These are phyloP conservation scores for Colletotrichum musae DNA, from an alignment of 2,329 filamentous ascomycete genomes.

Conservation along the genomic window DNA sequence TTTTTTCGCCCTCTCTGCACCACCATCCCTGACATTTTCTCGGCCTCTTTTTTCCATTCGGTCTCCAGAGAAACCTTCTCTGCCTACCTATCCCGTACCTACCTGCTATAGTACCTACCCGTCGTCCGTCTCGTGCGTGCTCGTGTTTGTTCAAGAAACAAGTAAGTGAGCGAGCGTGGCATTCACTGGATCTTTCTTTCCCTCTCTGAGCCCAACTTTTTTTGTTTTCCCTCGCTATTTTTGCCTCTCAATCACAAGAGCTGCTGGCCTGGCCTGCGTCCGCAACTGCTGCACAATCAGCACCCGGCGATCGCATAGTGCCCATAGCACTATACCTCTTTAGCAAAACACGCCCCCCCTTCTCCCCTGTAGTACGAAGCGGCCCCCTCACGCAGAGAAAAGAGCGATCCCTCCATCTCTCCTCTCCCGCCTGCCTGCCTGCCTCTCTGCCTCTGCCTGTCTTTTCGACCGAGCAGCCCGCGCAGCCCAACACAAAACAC, in stretches of 20 bases:
- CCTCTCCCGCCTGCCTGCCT: constrained; percentile 5
- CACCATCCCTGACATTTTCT: constrained; percentile 37
- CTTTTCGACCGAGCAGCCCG: constrained; percentile 42
- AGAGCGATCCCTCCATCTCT: constrained; percentile 40
- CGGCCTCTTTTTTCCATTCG: constrained; percentile 13
- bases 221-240: constrained; percentile 1
- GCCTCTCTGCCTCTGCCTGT: constrained; percentile 19
- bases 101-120: neutral
- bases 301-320: constrained; percentile 40
- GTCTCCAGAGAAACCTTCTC: constrained; percentile 11
- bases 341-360: constrained; percentile 17
- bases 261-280: constrained; percentile 1
- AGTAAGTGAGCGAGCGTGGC: too few relatives aligned
- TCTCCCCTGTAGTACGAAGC: constrained; percentile 39
- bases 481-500: constrained; percentile 44
- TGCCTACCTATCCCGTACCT: too few relatives aligned
- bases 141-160: too few relatives aligned
- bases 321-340: constrained; percentile 42
- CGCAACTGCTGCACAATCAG: constrained; percentile 31
- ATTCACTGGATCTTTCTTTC: too few relatives aligned
- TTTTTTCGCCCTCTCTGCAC: constrained; percentile 29
- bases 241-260: neutral
- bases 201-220: too few relatives aligned
- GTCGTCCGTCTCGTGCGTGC: too few relatives aligned
- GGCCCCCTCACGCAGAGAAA: constrained; percentile 28